Percentiles rank a stretch among this genome's conserved stretches.
These are phyloP conservation scores for Abortiporus biennis DNA, from an alignment of 1,284 basidiomycete species.

Conservation along the genomic window DNA sequence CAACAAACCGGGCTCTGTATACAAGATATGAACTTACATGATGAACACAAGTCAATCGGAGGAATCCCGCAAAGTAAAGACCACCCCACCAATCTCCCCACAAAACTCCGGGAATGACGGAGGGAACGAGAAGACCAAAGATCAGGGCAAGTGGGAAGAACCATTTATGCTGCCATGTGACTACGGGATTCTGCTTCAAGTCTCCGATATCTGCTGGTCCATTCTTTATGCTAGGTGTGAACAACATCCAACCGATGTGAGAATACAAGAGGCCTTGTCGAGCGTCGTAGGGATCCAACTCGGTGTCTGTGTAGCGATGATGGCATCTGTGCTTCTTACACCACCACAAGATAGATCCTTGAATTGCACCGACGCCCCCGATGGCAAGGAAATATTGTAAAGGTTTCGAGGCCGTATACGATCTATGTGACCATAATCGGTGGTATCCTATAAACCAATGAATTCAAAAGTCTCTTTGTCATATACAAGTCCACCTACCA, in stretches of 20 bases:
- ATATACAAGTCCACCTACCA: slow-evolving; percentile 8
- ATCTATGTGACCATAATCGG: slow-evolving; percentile 85
- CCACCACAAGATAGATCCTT: slow-evolving; percentile 93
- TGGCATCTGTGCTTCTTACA: slow-evolving; percentile 83
- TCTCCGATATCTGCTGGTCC: slow-evolving; percentile 79
- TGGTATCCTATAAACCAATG: slow-evolving; percentile 63
- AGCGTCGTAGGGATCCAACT: slow-evolving; percentile 85
- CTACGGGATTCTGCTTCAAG: slow-evolving; percentile 64
- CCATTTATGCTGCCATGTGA: slow-evolving; percentile 79
- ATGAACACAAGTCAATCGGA: slow-evolving; percentile 63
- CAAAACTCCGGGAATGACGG: slow-evolving; percentile 63
- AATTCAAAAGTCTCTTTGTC: neutral
- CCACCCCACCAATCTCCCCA: slow-evolving; percentile 85
- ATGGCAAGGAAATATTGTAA: slow-evolving; percentile 73
- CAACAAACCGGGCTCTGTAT: neutral
- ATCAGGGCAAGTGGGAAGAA: slow-evolving; percentile 39
- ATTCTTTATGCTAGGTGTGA: slow-evolving; percentile 72
- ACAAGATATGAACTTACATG: slow-evolving; percentile 48
- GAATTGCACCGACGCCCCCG: slow-evolving; percentile 83
- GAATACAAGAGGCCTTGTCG: slow-evolving; percentile 71
- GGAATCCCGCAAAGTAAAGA: slow-evolving; percentile 75
- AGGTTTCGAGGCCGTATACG: slow-evolving; percentile 74
- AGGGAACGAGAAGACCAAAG: slow-evolving; percentile 74
- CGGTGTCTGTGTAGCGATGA: slow-evolving; percentile 87
- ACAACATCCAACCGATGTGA: slow-evolving; percentile 87